Percentiles rank a stretch among this genome's conserved stretches.
These are phyloP conservation scores for Penicillium paxilli DNA, from an alignment of 495 filamentous ascomycete species.

Conservation along the genomic window DNA sequence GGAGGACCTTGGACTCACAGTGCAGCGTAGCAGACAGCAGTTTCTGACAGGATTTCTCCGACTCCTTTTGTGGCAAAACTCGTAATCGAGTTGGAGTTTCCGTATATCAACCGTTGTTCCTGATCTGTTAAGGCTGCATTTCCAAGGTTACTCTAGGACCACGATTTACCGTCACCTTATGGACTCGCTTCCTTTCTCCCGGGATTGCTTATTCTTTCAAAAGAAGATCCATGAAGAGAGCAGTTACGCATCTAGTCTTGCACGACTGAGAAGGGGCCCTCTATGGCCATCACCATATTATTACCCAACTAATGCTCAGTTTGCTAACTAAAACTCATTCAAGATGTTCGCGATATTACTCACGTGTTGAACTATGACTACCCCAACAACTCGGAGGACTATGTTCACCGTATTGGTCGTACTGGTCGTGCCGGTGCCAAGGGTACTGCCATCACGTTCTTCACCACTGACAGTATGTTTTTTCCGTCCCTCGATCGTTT, in stretches of 20 bases:
- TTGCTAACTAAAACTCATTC: constrained; percentile 72
- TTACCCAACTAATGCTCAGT: constrained; percentile 41
- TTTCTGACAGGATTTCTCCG: constrained; percentile 56
- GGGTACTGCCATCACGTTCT: constrained; percentile 88
- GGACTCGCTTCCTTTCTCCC: constrained; percentile 43
- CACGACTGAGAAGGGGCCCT: constrained; percentile 58
- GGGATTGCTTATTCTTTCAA: constrained; percentile 56
- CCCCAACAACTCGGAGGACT: constrained; percentile 99
- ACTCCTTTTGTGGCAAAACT: constrained; percentile 64
- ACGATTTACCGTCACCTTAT: constrained; percentile 60
- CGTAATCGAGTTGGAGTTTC: constrained; percentile 72
- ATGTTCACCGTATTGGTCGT: constrained; percentile 94
- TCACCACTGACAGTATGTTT: constrained; percentile 95
- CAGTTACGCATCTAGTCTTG: constrained; percentile 71
- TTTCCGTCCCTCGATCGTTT: constrained; percentile 1
- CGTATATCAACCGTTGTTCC: constrained; percentile 51
- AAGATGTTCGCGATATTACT: constrained; percentile 99
- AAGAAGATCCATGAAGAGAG: constrained; percentile 61
- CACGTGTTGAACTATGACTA: constrained; percentile 99
- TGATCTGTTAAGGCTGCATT: constrained; percentile 68
- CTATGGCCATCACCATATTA: constrained; percentile 49
- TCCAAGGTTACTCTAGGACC: constrained; percentile 70
- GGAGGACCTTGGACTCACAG: constrained; percentile 83
- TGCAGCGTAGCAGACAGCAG: constrained; percentile 72
- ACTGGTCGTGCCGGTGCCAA: constrained; percentile 90